Percentiles rank a stretch among this genome's conserved stretches.
Evolutionary conservation across 257 asterid species (phyloP).

Genomic region (Przewalskia tangutica): DNA sequence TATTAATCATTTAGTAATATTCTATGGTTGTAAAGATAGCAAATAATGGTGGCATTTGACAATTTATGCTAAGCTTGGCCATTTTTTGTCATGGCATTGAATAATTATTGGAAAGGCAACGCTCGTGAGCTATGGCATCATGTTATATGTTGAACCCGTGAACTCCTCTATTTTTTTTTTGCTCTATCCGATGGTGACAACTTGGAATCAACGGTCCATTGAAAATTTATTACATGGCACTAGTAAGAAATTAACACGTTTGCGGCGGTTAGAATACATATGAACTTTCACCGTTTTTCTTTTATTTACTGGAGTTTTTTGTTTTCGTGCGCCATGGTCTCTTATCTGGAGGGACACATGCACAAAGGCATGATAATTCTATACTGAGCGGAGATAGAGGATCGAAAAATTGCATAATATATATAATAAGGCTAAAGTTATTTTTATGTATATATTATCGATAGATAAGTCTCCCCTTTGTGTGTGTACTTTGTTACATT

Average conservation of each 20-base stretch:
- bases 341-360: too few relatives aligned
- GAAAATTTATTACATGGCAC: background rate
- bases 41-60: background rate
- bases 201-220: constrained; percentile 4
- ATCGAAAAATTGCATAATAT: too few relatives aligned
- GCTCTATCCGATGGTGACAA: constrained; percentile 1
- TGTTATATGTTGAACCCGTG: constrained; percentile 32
- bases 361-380: too few relatives aligned
- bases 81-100: constrained; percentile 8
- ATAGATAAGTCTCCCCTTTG: too few relatives aligned
- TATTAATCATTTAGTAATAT: constrained; percentile 3
- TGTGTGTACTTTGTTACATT: too few relatives aligned
- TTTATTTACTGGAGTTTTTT: too few relatives aligned
- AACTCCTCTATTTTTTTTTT: constrained; percentile 17
- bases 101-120: constrained; percentile 14
- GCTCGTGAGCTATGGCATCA: constrained; percentile 10
- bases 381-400: too few relatives aligned
- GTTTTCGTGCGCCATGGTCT: too few relatives aligned
- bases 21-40: background rate
- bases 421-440: too few relatives aligned
- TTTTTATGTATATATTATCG: too few relatives aligned
- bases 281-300: too few relatives aligned
- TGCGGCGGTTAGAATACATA: background rate
- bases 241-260: background rate
- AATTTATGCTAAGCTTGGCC: background rate